Evolutionary conservation across 202 grass and related monocot genomes (phyloP), one percentile per base, ranked within the genome.

Genomic region (Hordeum pubiflorum): DNA sequence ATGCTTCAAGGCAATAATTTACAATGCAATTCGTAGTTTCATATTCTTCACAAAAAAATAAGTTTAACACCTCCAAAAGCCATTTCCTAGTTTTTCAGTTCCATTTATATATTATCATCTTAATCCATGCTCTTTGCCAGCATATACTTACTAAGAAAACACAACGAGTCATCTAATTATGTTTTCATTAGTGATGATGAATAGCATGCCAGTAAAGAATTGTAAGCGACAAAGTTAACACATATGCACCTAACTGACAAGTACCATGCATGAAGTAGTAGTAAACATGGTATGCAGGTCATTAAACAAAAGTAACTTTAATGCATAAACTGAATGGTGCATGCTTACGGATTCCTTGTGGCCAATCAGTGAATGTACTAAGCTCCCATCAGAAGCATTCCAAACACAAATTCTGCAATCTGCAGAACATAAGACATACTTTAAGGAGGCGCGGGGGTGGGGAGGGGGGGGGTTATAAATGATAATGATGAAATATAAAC

Each of bases 391-490:
- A 88, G 92, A 98, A 84, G 95, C 92, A 93, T 98, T 98, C 95
- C 95, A 98, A 58, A 98, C 95, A 95, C 95, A 98, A 83, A 98
- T 98, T 89, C 95, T 94, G 88, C 95, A 98, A 91, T 98, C 95
- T 98, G 86, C 33, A 32, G 15, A 86, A 86, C 22, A 75, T 44
- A 86, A 44, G 5, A 78, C 23, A 83, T 44, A 59, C 55, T 71
- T 71, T 77, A 86, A 44, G 27, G 15, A 52, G 8, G 37, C 8
- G 1, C 4, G 37, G 7, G 37, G 9, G 37, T 2, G 62, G 18
- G 88, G 81, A 63, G 71, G 32, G 32, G 4, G 15, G 88, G 76
- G 69, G 72, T 76, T 76, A 50, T 26, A 74, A 56, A 86, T 83
- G 52, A 54, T 4, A 79, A 72, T 10, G 54, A 76, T 72, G 69